Conservation (phyloP, 306 rosid species). For the Quercus wislizeni region DNA sequence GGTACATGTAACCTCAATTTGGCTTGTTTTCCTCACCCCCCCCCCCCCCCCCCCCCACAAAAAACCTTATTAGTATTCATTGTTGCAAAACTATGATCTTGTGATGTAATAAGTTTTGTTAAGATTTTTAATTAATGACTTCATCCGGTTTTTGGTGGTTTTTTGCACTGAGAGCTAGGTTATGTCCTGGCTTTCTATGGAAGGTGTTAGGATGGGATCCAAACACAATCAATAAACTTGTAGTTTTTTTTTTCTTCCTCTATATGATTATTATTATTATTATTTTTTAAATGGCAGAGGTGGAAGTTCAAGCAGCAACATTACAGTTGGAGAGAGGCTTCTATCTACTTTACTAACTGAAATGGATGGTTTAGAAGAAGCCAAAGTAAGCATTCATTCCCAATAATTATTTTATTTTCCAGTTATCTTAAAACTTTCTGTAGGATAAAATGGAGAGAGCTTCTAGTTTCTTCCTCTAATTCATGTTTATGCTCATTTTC, state of each 20-base stretch:
- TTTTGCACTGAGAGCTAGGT: not conserved
- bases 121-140: not conserved
- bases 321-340: constrained; percentile 79
- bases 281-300: constrained; percentile 48
- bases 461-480: constrained; percentile 4
- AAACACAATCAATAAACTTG: not conserved
- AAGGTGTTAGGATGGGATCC: not conserved
- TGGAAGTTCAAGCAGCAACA: constrained; percentile 64
- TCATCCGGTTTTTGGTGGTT: not conserved
- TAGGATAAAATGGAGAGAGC: constrained; percentile 14
- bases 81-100: not conserved
- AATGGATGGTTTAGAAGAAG: constrained; percentile 95
- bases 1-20: not conserved
- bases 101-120: not conserved
- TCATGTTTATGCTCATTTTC: constrained; percentile 4
- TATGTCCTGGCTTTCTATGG: not conserved
- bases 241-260: not conserved
- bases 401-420: constrained; percentile 6
- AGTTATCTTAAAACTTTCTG: not conserved
- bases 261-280: constrained; percentile 3
- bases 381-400: constrained; percentile 53
- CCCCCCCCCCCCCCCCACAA: too few species aligned
- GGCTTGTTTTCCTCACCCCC: too few species aligned
- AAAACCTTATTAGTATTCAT: not conserved
- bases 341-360: constrained; percentile 86